Evolutionary conservation across 2,329 filamentous ascomycete species (phyloP).

Genomic region (Pseudogymnoascus sp.): DNA sequence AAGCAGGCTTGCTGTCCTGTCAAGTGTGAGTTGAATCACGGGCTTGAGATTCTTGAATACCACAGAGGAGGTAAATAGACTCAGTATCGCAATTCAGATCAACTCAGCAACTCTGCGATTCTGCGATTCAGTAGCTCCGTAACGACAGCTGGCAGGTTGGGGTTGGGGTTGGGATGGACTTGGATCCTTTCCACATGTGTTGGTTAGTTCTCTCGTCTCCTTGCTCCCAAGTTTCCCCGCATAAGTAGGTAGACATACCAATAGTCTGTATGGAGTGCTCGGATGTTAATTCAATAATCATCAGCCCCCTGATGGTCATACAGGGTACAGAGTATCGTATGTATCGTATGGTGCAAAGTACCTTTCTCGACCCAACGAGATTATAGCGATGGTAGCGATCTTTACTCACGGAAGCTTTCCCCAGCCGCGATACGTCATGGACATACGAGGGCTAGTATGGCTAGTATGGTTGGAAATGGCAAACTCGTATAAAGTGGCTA

Average conservation of each 20-base stretch:
- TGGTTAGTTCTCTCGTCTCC: neutral
- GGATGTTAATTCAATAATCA: neutral
- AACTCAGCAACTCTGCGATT: neutral
- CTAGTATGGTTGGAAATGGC: neutral
- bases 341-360: neutral
- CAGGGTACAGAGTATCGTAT: neutral
- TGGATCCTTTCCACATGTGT: neutral
- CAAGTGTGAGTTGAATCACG: conserved; percentile 3
- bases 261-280: neutral
- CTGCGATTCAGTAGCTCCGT: neutral
- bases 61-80: neutral
- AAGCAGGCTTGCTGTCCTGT: neutral
- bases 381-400: neutral
- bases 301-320: conserved; percentile 3
- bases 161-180: neutral
- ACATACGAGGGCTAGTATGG: neutral
- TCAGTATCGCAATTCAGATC: neutral
- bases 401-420: neutral
- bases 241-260: neutral
- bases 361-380: neutral
- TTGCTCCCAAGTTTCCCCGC: neutral
- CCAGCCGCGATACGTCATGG: neutral
- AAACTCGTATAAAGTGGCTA: neutral
- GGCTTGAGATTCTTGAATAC: neutral
- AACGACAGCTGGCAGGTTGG: neutral